Percentiles rank a stretch among this genome's conserved stretches.
phyloP scores from a whole-genome alignment of 1,139 yeast genomes.

The Protomyces arabidopsidicola region DNA sequence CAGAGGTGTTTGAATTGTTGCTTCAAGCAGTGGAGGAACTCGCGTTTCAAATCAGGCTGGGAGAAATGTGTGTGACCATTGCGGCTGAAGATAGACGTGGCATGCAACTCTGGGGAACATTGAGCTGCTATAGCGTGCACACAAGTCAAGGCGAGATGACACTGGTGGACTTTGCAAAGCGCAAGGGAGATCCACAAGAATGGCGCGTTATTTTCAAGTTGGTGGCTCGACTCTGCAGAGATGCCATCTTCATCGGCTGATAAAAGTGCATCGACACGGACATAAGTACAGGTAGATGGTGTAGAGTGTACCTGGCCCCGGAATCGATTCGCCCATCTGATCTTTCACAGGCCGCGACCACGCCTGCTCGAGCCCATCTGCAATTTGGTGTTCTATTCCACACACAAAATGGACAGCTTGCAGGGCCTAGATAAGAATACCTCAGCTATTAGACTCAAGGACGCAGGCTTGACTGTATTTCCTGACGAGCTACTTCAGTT shows the following conservation, averaged over 20 bases:
- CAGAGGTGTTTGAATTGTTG: conserved; percentile 36
- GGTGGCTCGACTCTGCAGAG: conserved; percentile 12
- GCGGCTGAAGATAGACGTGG: conserved; percentile 45
- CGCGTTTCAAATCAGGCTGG: conserved; percentile 1
- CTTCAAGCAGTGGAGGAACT: conserved; percentile 44
- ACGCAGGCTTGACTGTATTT: not conserved
- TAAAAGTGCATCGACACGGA: not conserved
- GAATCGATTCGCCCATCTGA: no score
- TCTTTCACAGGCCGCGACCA: no score
- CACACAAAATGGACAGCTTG: not conserved
- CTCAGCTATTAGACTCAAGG: not conserved
- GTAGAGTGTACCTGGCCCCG: not conserved
- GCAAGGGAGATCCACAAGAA: conserved; percentile 60
- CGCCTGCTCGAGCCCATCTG: no score
- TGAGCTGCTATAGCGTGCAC: conserved; percentile 41
- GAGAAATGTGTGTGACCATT: conserved; percentile 27
- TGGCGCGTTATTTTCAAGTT: conserved; percentile 59
- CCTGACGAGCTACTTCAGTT: conserved; percentile 3
- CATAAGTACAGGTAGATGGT: not conserved
- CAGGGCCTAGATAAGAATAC: not conserved
- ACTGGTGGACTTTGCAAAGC: conserved; percentile 50
- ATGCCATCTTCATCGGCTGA: conserved; percentile 11
- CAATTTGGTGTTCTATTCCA: no score
- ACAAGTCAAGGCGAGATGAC: conserved; percentile 34
- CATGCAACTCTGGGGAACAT: conserved; percentile 49